Evolutionary conservation across 2,329 filamentous ascomycete genomes (phyloP).

Genomic region (Botrytis aclada): DNA sequence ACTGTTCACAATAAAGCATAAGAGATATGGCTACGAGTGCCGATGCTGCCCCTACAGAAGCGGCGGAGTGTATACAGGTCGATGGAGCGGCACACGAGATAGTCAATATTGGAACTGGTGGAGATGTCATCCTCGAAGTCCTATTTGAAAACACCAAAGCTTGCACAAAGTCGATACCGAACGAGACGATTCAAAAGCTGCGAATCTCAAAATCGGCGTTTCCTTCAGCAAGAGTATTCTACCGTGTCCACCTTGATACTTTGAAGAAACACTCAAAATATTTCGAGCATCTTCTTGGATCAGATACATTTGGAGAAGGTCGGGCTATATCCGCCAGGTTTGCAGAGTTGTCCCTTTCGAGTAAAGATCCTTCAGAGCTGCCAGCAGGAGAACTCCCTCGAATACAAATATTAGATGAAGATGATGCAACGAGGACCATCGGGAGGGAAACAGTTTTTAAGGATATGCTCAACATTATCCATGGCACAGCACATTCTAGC

Average conservation of each 20-base stretch:
- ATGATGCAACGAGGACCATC: conserved; percentile 60
- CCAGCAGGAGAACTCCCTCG: conserved; percentile 55
- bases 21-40: not conserved
- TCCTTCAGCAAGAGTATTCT: conserved; percentile 40
- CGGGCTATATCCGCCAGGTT: conserved; percentile 52
- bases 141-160: conserved; percentile 58
- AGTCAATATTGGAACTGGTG: conserved; percentile 52
- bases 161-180: conserved; percentile 49
- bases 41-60: not conserved
- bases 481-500: conserved; percentile 46
- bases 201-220: conserved; percentile 29
- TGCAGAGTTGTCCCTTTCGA: conserved; percentile 45
- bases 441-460: conserved; percentile 60
- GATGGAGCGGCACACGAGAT: conserved; percentile 36
- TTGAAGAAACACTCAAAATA: conserved; percentile 65
- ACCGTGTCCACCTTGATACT: conserved; percentile 56
- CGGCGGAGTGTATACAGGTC: conserved; percentile 22
- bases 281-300: conserved; percentile 64
- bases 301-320: conserved; percentile 60
- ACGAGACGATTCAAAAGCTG: conserved; percentile 46
- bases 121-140: conserved; percentile 65
- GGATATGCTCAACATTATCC: conserved; percentile 66
- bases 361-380: conserved; percentile 49
- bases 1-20: too few relatives aligned
- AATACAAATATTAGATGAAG: conserved; percentile 64